These are phyloP conservation scores for Dichotomocladium elegans DNA, from an alignment of 371 early-diverging fungal species.

Conservation along the genomic window DNA sequence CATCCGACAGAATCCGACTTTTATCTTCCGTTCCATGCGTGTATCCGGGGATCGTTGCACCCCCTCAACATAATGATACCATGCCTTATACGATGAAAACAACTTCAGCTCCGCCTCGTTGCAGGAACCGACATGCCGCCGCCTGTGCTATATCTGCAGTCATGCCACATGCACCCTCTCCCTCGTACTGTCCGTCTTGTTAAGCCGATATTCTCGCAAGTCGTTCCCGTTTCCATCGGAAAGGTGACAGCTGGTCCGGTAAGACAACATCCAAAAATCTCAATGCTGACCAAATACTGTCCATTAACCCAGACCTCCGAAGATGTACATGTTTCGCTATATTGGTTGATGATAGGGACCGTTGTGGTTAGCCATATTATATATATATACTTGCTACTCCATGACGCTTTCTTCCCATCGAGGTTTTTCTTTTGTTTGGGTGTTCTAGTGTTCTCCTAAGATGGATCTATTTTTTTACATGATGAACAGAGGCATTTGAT, in stretches of 20 bases:
- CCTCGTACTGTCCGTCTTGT: constrained; percentile 78
- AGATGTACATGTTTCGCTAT: no score
- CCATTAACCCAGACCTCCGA: no score
- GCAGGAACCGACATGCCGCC: constrained; percentile 77
- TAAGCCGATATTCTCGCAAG: constrained; percentile 83
- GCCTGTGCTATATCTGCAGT: constrained; percentile 82
- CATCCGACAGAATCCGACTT: constrained; percentile 91
- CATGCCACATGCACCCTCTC: constrained; percentile 73
- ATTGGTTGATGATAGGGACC: no score
- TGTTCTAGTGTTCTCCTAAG: no score
- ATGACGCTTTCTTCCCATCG: no score
- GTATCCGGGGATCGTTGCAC: constrained; percentile 86
- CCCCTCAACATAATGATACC: constrained; percentile 87
- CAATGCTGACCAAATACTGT: no score
- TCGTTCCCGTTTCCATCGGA: constrained; percentile 67
- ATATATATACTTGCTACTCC: not conserved
- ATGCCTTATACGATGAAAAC: constrained; percentile 80
- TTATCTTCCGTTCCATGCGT: constrained; percentile 80
- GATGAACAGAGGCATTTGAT: no score
- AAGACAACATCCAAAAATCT: no score
- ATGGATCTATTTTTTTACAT: no score
- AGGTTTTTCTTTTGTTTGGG: no score
- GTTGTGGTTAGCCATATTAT: constrained; percentile 7
- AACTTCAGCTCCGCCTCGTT: constrained; percentile 64
- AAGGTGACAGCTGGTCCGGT: constrained; percentile 32